Base-by-base conservation (phyloP, 2,329 filamentous ascomycete species). In the Bipolaris oryzae region DNA sequence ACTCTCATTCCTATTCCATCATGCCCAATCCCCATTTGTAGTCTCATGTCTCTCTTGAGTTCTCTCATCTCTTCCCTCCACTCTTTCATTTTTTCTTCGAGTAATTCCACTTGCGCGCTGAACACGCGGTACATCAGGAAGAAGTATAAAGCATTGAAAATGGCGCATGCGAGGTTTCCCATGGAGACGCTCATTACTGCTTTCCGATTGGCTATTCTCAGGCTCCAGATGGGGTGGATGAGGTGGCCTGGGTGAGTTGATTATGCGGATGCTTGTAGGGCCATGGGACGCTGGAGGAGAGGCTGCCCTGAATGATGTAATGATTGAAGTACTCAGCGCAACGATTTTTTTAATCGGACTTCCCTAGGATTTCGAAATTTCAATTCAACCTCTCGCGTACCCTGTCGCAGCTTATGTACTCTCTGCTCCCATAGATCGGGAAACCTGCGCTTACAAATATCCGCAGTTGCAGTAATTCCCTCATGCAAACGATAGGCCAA, bases 61-160 rank as follows among this genome's bases (percentile, higher is more conserved):
- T 33, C 37, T 10, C 16, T 20, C 11, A 50, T 21, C 7, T 50
- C 47, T 10, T 13, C n/a, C 23, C 37, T 20, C 23, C 21, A 33
- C 6, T 33, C 37, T 21, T 16, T 18, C 16, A 50, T 33, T 41
- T 23, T 31, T 10, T 11, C 33, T 23, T 50, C 47, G 1, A 50
- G 25, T 6, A 31, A 21, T 41, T 41, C 38, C 1, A 50, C 47
- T 13, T 50, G 47, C 2, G 47, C 47, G 37, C 35, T 50, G 23
- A 50, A 50, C 7, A 50, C n/a, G 18, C 47, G 47, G 10, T 50
- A 50, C 23, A 50, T 16, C 18, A 50, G n/a, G 16, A 50, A 33
- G 18, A 50, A 50, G 28, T 18, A 50, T 11, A 50, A 10, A 20
- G 37, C 47, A 6, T 50, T 50, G 25, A 50, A 41, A 6, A 9